Base-by-base conservation (phyloP, 2,329 filamentous ascomycete genomes). In the Fusarium sororula region DNA sequence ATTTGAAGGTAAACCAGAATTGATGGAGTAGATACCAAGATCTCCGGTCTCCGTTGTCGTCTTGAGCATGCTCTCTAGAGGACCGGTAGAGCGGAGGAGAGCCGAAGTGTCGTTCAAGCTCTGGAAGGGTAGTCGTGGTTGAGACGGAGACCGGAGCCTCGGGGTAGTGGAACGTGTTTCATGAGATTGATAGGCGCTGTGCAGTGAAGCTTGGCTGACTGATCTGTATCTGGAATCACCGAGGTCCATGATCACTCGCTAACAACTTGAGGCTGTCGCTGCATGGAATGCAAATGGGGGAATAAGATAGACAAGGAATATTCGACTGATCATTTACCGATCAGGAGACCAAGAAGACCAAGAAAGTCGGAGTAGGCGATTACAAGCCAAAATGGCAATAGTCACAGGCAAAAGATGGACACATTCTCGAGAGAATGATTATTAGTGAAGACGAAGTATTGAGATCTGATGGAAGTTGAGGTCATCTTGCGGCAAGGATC, bases 21-120 rank as follows among this genome's bases (percentile, higher is more conserved):
- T 85, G 73, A 90, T 89, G 58, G 87, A 89, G 79, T 91, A 91
- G 56, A 88, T 81, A 9, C 89, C 89, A 73, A 90, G 90, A 73
- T 92, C 89, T n/a, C 90, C 90, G 14, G 89, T 90, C 77, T 92
- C 90, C 2, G 90, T 91, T 3, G 88, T 91, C 7, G 87, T 91
- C 81, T 89, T 91, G 66, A 92, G 83, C 90, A 92, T 91, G 79
- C 89, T 87, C 74, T 90, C 87, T n/a, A 91, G 81, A 5, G 87
- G 87, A 10, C 86, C 88, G 1, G 89, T 87, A 3, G 84, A 87
- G 51, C 81, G 83, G 20, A 87, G 82, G 57, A 87, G 80, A 35
- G 79, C 78, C 37, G 81, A 77, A 63, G 85, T 85, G 63, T 86
- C 83, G 56, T 84, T 83, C 66, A 86, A 81, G 73, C 82, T 83